phyloP scores from a whole-genome alignment of 2,329 filamentous ascomycete genomes.

The Penicillium italicum region DNA sequence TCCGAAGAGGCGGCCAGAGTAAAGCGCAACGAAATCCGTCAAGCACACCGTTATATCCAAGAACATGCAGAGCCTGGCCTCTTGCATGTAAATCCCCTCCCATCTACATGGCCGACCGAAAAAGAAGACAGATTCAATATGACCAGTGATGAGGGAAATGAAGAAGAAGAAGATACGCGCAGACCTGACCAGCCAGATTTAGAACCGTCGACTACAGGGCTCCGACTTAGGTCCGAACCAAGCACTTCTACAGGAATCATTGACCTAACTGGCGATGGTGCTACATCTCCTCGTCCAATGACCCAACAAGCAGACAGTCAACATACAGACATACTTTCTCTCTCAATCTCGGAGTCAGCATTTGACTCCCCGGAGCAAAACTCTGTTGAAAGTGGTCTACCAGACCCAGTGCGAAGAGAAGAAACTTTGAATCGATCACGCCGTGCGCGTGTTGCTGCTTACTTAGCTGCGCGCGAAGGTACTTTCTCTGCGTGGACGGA shows the following conservation, averaged over 20 bases:
- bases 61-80: slow-evolving; percentile 14
- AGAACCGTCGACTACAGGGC: neutral
- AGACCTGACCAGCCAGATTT: neutral
- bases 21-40: slow-evolving; percentile 25
- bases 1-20: slow-evolving; percentile 8
- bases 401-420: neutral
- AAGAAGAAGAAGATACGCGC: neutral
- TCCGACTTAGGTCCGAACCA: neutral
- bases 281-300: neutral
- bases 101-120: slow-evolving; percentile 26
- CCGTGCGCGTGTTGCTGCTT: slow-evolving; percentile 34
- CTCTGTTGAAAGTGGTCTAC: neutral
- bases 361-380: slow-evolving; percentile 9
- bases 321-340: slow-evolving; percentile 19
- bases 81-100: slow-evolving; percentile 28
- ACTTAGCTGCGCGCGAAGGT: slow-evolving; percentile 40
- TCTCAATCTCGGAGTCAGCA: slow-evolving; percentile 19
- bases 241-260: neutral
- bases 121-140: slow-evolving; percentile 3
- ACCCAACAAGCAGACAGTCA: slow-evolving; percentile 16
- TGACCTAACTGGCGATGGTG: slow-evolving; percentile 1
- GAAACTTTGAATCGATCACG: slow-evolving; percentile 12
- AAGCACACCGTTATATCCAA: slow-evolving; percentile 26
- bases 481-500: slow-evolving; percentile 44
- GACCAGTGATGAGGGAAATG: neutral